A percentile compares a stretch with the other conserved stretches of the same genome.
These are phyloP conservation scores for Plasmodium gonderi DNA, from an alignment of 169 alveolate genomes.

Conservation along the genomic window DNA sequence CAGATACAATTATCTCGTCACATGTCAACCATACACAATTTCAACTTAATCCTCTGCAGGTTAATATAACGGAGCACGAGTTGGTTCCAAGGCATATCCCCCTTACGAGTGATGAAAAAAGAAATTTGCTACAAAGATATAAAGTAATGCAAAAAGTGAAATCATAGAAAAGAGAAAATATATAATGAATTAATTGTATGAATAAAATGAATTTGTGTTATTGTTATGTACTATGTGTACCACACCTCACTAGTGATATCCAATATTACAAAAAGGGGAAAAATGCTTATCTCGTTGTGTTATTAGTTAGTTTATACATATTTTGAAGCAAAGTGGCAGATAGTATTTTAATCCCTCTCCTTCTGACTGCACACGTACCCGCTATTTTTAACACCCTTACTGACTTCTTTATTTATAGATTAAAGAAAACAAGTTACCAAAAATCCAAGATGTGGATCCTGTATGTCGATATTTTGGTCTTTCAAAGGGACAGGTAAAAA, in stretches of 20 bases:
- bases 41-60: constrained; percentile 76
- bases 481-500: constrained; percentile 91
- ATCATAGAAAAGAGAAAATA: neutral
- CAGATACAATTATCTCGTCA: neutral
- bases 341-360: neutral
- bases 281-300: neutral
- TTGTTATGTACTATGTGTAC: neutral
- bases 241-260: neutral
- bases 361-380: neutral
- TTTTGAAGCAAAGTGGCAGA: neutral
- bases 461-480: constrained; percentile 96
- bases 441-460: constrained; percentile 96
- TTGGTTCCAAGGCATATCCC: constrained; percentile 97
- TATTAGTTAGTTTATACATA: no score
- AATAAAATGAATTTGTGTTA: neutral
- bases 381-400: neutral
- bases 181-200: neutral
- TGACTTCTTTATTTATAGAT: constrained; percentile 78
- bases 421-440: constrained; percentile 96
- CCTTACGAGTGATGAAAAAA: constrained; percentile 94
- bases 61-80: constrained; percentile 97
- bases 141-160: constrained; percentile 77
- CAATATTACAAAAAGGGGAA: neutral
- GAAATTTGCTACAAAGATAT: constrained; percentile 92
- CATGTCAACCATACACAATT: neutral